phyloP scores from a whole-genome alignment of 345 rosid genomes.

The Melastoma malabathricum region DNA sequence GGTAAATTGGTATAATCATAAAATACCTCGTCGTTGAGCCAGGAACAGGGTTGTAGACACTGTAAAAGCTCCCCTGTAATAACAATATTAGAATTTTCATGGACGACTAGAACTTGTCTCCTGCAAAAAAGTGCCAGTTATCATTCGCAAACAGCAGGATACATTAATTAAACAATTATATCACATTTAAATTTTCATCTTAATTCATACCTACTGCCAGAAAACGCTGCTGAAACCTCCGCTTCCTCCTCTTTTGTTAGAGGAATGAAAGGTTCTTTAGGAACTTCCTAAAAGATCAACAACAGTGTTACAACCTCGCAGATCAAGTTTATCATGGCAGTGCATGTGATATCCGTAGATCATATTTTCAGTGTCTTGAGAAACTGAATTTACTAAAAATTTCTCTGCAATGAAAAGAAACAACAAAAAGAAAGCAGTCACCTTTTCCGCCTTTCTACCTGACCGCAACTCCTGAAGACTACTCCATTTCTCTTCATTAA shows the following conservation, averaged over 20 bases:
- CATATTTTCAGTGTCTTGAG: not conserved
- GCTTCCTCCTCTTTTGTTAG: slow-evolving; percentile 61
- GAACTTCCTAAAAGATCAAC: slow-evolving; percentile 33
- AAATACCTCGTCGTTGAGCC: slow-evolving; percentile 96
- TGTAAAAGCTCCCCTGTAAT: slow-evolving; percentile 51
- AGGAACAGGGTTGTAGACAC: slow-evolving; percentile 62
- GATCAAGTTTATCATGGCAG: slow-evolving; percentile 1
- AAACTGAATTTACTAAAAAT: not conserved
- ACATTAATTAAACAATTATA: not conserved
- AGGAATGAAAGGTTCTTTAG: slow-evolving; percentile 52
- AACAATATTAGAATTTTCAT: slow-evolving; percentile 51
- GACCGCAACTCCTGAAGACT: slow-evolving; percentile 29
- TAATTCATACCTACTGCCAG: slow-evolving; percentile 35
- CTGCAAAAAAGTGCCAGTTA: slow-evolving; percentile 22
- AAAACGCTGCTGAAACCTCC: slow-evolving; percentile 39
- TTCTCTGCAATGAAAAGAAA: slow-evolving; percentile 1
- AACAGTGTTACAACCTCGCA: slow-evolving; percentile 1
- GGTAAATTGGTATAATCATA: slow-evolving; percentile 3
- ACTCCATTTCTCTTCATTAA: slow-evolving; percentile 29
- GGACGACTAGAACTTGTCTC: slow-evolving; percentile 41
- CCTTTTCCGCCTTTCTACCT: slow-evolving; percentile 27
- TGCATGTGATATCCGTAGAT: too few relatives aligned
- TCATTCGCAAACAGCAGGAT: not conserved
- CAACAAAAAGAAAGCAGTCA: slow-evolving; percentile 20
- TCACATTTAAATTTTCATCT: not conserved